Percentiles rank a stretch among this genome's conserved stretches.
Evolutionary conservation across 2,329 filamentous ascomycete species (phyloP).

Genomic region (Pestalotiopsis sp.): DNA sequence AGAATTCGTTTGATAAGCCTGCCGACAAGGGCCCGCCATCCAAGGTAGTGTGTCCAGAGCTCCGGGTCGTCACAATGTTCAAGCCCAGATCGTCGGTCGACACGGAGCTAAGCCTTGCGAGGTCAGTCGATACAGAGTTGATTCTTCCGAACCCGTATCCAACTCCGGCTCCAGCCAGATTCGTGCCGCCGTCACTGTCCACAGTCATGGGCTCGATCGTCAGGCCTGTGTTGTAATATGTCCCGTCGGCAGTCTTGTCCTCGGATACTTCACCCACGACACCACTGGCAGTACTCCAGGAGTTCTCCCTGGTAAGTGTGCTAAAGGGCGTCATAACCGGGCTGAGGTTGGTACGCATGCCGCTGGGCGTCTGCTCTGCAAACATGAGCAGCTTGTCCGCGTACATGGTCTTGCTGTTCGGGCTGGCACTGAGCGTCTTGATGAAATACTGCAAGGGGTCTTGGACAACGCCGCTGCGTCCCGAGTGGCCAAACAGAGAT

Average conservation of each 20-base stretch:
- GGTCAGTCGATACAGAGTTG: background rate
- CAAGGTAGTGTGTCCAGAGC: conserved; percentile 6
- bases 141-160: background rate
- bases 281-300: background rate
- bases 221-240: background rate
- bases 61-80: conserved; percentile 7
- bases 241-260: background rate
- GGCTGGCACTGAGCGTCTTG: conserved; percentile 44
- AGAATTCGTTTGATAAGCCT: conserved; percentile 10
- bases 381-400: conserved; percentile 45
- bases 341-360: conserved; percentile 36
- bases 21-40: conserved; percentile 7
- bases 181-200: background rate
- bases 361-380: conserved; percentile 41
- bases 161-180: background rate
- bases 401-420: conserved; percentile 45
- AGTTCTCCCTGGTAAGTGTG: background rate
- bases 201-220: background rate
- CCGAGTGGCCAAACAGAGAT: conserved; percentile 30
- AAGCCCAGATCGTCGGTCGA: background rate
- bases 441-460: conserved; percentile 49
- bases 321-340: conserved; percentile 25
- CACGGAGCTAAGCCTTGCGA: background rate
- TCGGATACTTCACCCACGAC: background rate
- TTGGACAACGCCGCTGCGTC: conserved; percentile 33